phyloP scores from a whole-genome alignment of 75 land plant genomes.

The Selaginella tamariscina region DNA sequence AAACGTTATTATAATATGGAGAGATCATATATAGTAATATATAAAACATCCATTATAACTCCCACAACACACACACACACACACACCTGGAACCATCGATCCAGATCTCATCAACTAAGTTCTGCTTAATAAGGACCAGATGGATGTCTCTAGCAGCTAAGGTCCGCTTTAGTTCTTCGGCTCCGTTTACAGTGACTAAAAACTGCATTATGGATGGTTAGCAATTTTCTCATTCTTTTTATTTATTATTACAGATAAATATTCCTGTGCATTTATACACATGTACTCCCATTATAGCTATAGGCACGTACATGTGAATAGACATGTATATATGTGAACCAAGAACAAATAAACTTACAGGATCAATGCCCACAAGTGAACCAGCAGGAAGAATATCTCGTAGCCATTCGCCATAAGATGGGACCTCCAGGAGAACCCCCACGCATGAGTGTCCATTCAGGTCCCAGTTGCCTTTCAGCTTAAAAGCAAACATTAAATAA shows the following conservation, averaged over 20 bases:
- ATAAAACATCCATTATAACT: too few species aligned
- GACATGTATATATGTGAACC: too few species aligned
- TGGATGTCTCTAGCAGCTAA: slow-evolving; percentile 53
- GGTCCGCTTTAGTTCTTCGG: slow-evolving; percentile 65
- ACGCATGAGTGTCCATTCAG: slow-evolving; percentile 82
- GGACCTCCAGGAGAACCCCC: slow-evolving; percentile 74
- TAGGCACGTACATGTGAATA: too few species aligned
- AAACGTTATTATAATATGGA: too few species aligned
- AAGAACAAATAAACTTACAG: slow-evolving; percentile 54
- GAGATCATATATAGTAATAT: too few species aligned
- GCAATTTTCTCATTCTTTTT: neutral
- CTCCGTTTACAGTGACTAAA: slow-evolving; percentile 86
- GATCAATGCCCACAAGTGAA: slow-evolving; percentile 85
- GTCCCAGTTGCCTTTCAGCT: slow-evolving; percentile 87
- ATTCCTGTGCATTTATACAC: too few species aligned
- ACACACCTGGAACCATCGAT: too few species aligned
- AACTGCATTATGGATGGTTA: slow-evolving; percentile 61
- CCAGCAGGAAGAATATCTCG: slow-evolving; percentile 63
- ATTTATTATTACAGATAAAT: neutral
- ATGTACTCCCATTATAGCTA: too few species aligned
- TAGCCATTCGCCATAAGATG: slow-evolving; percentile 77
- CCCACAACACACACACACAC: too few species aligned
- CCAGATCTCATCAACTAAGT: slow-evolving; percentile 93
- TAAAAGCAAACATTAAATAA: slow-evolving; percentile 17
- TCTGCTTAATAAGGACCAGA: slow-evolving; percentile 48